Percentiles rank a stretch among this genome's conserved stretches.
Conservation (phyloP, 2,329 filamentous ascomycete genomes). For the Capronia americana region DNA sequence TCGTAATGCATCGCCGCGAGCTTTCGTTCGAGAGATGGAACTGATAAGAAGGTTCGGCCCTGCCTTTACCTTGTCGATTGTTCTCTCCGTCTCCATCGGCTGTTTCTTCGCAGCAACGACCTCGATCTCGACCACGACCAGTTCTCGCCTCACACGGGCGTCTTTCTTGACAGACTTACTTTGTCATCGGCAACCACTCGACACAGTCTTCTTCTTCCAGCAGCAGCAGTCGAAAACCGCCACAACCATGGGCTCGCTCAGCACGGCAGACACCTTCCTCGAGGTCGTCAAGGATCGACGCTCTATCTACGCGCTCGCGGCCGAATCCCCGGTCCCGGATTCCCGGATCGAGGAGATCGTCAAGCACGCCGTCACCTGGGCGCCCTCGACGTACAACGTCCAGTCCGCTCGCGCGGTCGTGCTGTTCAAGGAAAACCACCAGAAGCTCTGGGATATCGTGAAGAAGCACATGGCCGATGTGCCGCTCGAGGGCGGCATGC, state of each 20-base stretch:
- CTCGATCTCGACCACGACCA: neutral
- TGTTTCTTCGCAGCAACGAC: constrained; percentile 2
- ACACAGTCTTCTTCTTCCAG: neutral
- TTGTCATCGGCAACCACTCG: neutral
- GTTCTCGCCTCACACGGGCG: neutral
- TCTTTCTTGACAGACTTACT: constrained; percentile 5
- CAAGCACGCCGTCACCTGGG: constrained; percentile 34
- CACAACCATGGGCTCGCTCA: constrained; percentile 1
- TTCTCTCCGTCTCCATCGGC: neutral
- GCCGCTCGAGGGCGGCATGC: constrained; percentile 21
- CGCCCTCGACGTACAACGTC: constrained; percentile 83
- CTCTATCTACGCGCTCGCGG: constrained; percentile 34
- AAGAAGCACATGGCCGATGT: constrained; percentile 29
- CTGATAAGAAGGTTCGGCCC: constrained; percentile 3
- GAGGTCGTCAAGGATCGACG: constrained; percentile 29
- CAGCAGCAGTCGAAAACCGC: neutral
- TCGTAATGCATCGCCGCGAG: no score
- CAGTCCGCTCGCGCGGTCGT: constrained; percentile 81
- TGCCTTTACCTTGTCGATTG: neutral
- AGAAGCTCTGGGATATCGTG: constrained; percentile 82
- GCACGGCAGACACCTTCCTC: constrained; percentile 28
- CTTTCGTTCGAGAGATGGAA: neutral
- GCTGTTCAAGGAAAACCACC: constrained; percentile 80
- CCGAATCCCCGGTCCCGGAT: constrained; percentile 33
- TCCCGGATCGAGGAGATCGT: constrained; percentile 37